A percentile compares a stretch with the other conserved stretches of the same genome.
phyloP scores from a whole-genome alignment of 2,329 filamentous ascomycete genomes.

The Xylaria multiplex region DNA sequence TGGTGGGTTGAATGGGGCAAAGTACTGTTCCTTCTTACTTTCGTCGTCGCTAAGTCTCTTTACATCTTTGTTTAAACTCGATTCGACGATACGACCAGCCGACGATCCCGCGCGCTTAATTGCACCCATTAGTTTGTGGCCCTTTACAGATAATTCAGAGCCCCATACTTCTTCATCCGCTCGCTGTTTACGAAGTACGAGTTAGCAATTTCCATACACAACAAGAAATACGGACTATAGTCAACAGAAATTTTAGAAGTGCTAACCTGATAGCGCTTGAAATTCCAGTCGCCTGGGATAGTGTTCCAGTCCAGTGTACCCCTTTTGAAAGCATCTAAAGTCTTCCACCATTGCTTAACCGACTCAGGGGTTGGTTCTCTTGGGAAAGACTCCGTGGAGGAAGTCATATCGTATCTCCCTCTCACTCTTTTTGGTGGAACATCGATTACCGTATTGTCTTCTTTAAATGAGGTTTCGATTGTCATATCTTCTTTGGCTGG shows the following conservation, averaged over 20 bases:
- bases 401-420: too few relatives aligned
- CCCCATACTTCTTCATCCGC: constrained; percentile 92
- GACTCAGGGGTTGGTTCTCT: too few relatives aligned
- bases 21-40: constrained; percentile 68
- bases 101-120: constrained; percentile 68
- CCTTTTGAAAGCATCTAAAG: too few relatives aligned
- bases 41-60: constrained; percentile 61
- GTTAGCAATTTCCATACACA: constrained; percentile 4
- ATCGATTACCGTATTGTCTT: too few relatives aligned
- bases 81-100: constrained; percentile 64
- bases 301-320: too few relatives aligned
- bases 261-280: constrained; percentile 67
- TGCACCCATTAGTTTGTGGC: constrained; percentile 67
- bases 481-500: too few relatives aligned
- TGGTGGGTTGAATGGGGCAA: constrained; percentile 71
- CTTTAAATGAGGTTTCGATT: too few relatives aligned
- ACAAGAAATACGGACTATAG: not conserved
- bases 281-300: constrained; percentile 63
- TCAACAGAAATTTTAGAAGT: not conserved
- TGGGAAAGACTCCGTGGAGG: too few relatives aligned
- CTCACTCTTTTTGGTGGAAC: too few relatives aligned
- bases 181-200: constrained; percentile 61
- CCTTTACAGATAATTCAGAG: constrained; percentile 63
- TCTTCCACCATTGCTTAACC: too few relatives aligned
- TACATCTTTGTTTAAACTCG: constrained; percentile 63